These are phyloP conservation scores for Penicillium salamii DNA, from an alignment of 495 filamentous ascomycete species.

Conservation along the genomic window DNA sequence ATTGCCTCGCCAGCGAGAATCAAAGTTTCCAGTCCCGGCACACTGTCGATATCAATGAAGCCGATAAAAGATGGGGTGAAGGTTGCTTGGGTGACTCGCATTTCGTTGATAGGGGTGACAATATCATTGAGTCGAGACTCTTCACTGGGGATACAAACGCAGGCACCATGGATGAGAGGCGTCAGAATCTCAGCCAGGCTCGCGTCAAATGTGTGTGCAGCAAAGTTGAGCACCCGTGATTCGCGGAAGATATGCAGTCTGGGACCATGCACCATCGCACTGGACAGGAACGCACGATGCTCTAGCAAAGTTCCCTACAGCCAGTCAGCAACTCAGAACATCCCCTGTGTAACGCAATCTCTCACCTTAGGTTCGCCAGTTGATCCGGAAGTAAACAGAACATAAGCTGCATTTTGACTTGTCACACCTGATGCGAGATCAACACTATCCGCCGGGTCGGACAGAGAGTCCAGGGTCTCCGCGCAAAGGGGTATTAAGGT, in stretches of 20 bases:
- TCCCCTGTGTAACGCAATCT: not conserved
- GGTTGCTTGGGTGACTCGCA: slow-evolving; percentile 41
- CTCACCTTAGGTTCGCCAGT: slow-evolving; percentile 52
- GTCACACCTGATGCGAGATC: slow-evolving; percentile 29
- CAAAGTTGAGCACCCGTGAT: slow-evolving; percentile 47
- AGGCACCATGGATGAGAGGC: slow-evolving; percentile 42
- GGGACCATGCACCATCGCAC: slow-evolving; percentile 43
- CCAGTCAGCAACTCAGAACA: slow-evolving; percentile 1
- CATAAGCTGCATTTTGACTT: slow-evolving; percentile 39
- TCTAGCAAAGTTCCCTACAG: slow-evolving; percentile 46
- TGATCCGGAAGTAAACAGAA: slow-evolving; percentile 50
- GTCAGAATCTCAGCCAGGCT: slow-evolving; percentile 43
- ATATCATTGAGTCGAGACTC: slow-evolving; percentile 50
- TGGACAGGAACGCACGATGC: slow-evolving; percentile 43
- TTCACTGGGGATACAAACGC: slow-evolving; percentile 50
- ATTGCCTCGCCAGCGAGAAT: slow-evolving; percentile 56
- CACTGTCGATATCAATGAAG: slow-evolving; percentile 40
- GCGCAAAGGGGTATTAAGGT: slow-evolving; percentile 37
- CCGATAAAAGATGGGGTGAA: slow-evolving; percentile 55
- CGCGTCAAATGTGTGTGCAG: slow-evolving; percentile 53
- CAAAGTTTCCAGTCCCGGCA: slow-evolving; percentile 45
- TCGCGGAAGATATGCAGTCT: slow-evolving; percentile 26
- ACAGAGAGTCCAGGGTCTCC: slow-evolving; percentile 25
- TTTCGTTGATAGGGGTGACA: slow-evolving; percentile 40
- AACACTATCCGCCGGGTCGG: slow-evolving; percentile 15